These are phyloP conservation scores for Paragyromitra xinjiangensis DNA, from an alignment of 495 filamentous ascomycete species.

Conservation along the genomic window DNA sequence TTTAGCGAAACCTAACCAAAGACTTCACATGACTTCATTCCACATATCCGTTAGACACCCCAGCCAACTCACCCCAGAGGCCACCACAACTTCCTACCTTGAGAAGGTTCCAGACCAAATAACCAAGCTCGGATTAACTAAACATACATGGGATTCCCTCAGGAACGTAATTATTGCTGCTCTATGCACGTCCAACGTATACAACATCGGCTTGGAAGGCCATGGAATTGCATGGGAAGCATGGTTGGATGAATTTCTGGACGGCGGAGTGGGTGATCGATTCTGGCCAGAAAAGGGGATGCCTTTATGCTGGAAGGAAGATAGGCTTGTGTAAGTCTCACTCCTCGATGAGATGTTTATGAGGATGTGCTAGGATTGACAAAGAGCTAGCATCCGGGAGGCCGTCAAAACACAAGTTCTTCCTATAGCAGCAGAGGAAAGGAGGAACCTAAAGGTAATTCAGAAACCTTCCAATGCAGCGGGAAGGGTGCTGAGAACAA, in stretches of 20 bases:
- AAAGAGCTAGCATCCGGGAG: neutral
- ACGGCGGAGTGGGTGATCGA: neutral
- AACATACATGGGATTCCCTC: neutral
- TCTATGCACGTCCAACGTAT: neutral
- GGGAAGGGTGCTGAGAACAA: too few species aligned
- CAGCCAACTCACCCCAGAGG: neutral
- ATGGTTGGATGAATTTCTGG: constrained; percentile 7
- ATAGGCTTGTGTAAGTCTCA: constrained; percentile 3
- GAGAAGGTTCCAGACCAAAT: neutral
- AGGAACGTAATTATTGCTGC: neutral
- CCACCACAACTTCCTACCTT: neutral
- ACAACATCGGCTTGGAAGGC: neutral
- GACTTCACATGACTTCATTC: neutral
- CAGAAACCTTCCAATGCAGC: neutral
- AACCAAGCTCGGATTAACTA: neutral
- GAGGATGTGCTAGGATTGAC: neutral
- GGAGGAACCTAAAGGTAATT: neutral
- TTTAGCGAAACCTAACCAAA: neutral
- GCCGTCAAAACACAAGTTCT: constrained; percentile 8
- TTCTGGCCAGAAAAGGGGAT: constrained; percentile 10
- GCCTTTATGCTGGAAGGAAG: neutral
- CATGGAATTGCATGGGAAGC: constrained; percentile 3
- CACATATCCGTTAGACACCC: neutral
- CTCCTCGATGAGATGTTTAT: neutral
- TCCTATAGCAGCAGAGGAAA: neutral